phyloP scores from a whole-genome alignment of 1,284 basidiomycete genomes.

The Amylostereum chailletii region DNA sequence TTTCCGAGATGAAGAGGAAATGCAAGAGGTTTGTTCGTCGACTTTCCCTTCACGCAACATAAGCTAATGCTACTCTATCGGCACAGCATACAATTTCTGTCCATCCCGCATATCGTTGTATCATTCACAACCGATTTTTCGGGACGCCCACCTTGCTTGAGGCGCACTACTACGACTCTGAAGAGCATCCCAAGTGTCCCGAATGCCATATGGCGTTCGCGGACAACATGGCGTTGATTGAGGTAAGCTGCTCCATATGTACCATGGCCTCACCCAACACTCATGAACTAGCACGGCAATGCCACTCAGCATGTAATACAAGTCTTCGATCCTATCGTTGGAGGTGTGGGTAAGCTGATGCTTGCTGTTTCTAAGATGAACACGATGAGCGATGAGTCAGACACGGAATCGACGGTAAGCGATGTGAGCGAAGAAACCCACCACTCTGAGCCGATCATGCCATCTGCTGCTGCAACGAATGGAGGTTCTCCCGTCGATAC shows the following conservation, averaged over 20 bases:
- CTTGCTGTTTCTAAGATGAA: constrained; percentile 10
- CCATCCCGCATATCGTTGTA: not conserved
- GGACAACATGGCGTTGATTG: constrained; percentile 9
- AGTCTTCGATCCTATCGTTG: constrained; percentile 13
- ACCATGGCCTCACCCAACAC: not conserved
- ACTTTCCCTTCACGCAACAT: not conserved
- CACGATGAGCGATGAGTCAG: constrained; percentile 1
- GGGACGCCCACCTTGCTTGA: not conserved
- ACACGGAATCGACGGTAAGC: not conserved
- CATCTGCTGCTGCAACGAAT: too few species aligned
- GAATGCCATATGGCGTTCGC: constrained; percentile 12
- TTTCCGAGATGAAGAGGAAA: not conserved
- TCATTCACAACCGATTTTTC: not conserved
- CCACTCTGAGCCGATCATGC: too few species aligned
- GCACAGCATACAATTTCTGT: not conserved
- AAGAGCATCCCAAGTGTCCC: constrained; percentile 10
- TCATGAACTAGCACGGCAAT: not conserved
- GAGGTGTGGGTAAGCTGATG: constrained; percentile 7
- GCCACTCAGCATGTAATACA: constrained; percentile 10
- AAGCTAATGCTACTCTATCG: too few species aligned
- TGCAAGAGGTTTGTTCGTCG: not conserved
- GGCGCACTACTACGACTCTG: not conserved
- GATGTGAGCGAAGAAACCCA: not conserved
- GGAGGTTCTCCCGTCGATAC: too few species aligned
- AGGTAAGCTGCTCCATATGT: constrained; percentile 4